Conservation (phyloP, 805 yeast genomes). For the Zygotorulaspora sp. region DNA sequence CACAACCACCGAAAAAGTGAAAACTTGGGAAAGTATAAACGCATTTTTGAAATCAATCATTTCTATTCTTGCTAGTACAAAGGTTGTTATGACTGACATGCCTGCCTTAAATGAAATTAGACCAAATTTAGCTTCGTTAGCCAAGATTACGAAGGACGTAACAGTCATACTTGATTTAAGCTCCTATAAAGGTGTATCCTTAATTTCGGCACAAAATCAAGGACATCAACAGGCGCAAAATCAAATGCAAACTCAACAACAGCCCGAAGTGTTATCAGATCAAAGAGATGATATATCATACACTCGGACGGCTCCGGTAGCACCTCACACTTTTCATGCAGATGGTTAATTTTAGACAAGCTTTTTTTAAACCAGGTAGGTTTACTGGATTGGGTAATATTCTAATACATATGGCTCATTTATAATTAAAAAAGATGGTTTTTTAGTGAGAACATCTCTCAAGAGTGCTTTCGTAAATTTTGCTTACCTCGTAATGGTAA, state of each 20-base stretch:
- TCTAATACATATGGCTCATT: too few species aligned
- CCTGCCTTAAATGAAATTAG: conserved; percentile 76
- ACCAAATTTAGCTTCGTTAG: conserved; percentile 72
- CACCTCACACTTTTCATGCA: background rate
- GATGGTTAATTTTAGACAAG: too few species aligned
- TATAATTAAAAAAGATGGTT: too few species aligned
- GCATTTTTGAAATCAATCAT: conserved; percentile 77
- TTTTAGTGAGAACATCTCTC: conserved; percentile 32
- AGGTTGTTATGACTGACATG: conserved; percentile 73
- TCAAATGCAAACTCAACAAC: conserved; percentile 15
- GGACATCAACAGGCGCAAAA: conserved; percentile 14
- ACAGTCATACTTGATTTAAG: conserved; percentile 77
- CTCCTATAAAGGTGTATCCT: conserved; percentile 40
- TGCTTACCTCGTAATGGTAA: conserved; percentile 42
- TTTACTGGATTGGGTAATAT: too few species aligned
- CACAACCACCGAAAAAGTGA: conserved; percentile 48
- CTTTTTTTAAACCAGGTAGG: too few species aligned
- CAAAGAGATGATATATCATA: background rate
- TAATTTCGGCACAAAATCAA: conserved; percentile 11
- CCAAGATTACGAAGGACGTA: conserved; percentile 87
- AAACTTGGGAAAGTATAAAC: conserved; percentile 83
- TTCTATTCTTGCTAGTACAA: conserved; percentile 77
- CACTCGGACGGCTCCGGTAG: background rate
- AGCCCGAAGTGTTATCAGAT: background rate
- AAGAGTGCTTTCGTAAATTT: conserved; percentile 41